Conservation (phyloP, 805 yeast genomes). For the Myxozyma nipponensis region DNA sequence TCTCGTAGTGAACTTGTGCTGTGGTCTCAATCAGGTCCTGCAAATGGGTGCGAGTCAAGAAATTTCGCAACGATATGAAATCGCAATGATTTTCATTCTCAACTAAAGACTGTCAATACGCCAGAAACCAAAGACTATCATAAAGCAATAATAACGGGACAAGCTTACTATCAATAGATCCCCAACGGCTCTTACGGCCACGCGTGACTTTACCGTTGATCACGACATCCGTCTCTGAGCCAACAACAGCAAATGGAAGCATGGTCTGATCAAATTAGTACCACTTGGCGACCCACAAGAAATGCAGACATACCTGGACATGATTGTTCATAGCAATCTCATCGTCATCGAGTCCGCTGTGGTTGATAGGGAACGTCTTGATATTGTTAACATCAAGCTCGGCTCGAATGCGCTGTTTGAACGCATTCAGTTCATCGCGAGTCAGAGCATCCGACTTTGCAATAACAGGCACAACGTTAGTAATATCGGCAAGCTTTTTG, state of each 20-base stretch:
- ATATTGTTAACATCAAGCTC: slow-evolving; percentile 72
- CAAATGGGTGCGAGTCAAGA: slow-evolving; percentile 89
- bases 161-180: slow-evolving; percentile 57
- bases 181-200: slow-evolving; percentile 94
- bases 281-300: background rate
- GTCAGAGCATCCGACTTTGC: slow-evolving; percentile 92
- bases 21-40: slow-evolving; percentile 96
- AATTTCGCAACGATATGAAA: slow-evolving; percentile 89
- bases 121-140: background rate
- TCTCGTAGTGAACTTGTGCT: slow-evolving; percentile 80
- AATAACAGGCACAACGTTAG: slow-evolving; percentile 91
- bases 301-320: slow-evolving; percentile 64
- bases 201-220: slow-evolving; percentile 76
- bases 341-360: slow-evolving; percentile 51
- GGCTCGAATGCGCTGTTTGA: slow-evolving; percentile 61
- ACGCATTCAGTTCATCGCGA: slow-evolving; percentile 71
- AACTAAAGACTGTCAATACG: slow-evolving; percentile 38
- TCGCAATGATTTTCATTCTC: slow-evolving; percentile 96
- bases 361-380: slow-evolving; percentile 68
- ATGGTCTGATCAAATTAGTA: slow-evolving; percentile 18
- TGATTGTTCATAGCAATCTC: slow-evolving; percentile 47
- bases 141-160: too few species aligned
- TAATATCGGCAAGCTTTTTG: slow-evolving; percentile 79
- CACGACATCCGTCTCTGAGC: slow-evolving; percentile 74
- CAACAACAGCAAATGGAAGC: slow-evolving; percentile 91